phyloP scores from a whole-genome alignment of 768 basidiomycete genomes.

The Melanogaster broomeanus region DNA sequence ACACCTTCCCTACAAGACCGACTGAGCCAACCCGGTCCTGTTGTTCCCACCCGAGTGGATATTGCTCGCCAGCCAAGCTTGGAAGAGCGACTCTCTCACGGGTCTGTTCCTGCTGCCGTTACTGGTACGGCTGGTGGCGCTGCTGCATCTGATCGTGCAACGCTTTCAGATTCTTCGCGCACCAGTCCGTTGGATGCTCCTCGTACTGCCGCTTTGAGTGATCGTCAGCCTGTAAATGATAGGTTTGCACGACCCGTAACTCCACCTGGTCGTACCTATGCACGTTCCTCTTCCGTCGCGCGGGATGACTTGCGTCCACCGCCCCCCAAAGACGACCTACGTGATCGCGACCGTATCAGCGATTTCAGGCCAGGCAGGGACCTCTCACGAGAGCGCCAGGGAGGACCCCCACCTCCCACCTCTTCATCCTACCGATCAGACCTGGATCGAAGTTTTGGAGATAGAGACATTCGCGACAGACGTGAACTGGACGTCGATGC shows the following conservation, averaged over 20 bases:
- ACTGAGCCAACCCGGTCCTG: slow-evolving; percentile 32
- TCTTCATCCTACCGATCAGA: slow-evolving; percentile 42
- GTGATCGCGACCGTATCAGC: slow-evolving; percentile 25
- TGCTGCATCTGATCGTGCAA: slow-evolving; percentile 18
- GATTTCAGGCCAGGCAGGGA: slow-evolving; percentile 32
- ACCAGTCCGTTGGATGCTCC: slow-evolving; percentile 11
- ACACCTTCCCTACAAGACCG: slow-evolving; percentile 40
- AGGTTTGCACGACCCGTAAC: slow-evolving; percentile 17
- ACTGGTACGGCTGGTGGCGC: slow-evolving; percentile 10
- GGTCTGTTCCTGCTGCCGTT: slow-evolving; percentile 25
- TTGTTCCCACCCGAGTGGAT: slow-evolving; percentile 20
- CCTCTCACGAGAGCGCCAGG: slow-evolving; percentile 38
- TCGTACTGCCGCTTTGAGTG: slow-evolving; percentile 5
- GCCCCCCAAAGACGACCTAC: slow-evolving; percentile 28
- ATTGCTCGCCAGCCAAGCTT: slow-evolving; percentile 34
- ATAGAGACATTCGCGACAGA: slow-evolving; percentile 34
- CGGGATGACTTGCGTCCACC: slow-evolving; percentile 38
- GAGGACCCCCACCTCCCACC: slow-evolving; percentile 6
- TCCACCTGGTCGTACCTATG: slow-evolving; percentile 11
- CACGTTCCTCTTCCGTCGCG: slow-evolving; percentile 25
- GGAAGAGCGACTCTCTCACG: slow-evolving; percentile 44
- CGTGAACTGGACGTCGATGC: slow-evolving; percentile 41
- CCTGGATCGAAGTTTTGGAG: slow-evolving; percentile 34
- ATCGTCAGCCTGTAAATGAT: slow-evolving; percentile 15
- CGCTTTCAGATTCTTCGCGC: slow-evolving; percentile 2